phyloP scores from a whole-genome alignment of 2,329 filamentous ascomycete genomes.

The Pseudocercospora cruenta region DNA sequence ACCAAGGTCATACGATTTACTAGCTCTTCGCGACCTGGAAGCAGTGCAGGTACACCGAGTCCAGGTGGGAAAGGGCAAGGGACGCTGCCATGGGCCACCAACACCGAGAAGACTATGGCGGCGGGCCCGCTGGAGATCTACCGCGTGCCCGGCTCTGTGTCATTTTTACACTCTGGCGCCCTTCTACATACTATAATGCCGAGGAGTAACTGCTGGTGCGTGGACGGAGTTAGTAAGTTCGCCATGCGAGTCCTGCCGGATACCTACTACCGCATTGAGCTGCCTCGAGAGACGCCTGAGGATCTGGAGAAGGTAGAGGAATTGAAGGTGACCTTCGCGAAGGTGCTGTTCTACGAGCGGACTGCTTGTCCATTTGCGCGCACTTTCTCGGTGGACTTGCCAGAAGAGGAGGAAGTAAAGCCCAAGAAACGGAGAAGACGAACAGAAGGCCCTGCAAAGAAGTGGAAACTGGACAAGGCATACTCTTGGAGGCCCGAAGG shows the following conservation, averaged over 20 bases:
- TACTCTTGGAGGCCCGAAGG: slow-evolving; percentile 51
- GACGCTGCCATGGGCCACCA: slow-evolving; percentile 72
- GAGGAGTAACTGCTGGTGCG: slow-evolving; percentile 91
- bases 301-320: slow-evolving; percentile 67
- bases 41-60: slow-evolving; percentile 23
- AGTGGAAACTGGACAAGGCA: slow-evolving; percentile 52
- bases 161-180: slow-evolving; percentile 83
- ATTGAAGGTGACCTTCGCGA: slow-evolving; percentile 70
- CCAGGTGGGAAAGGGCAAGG: slow-evolving; percentile 40
- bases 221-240: slow-evolving; percentile 81
- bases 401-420: slow-evolving; percentile 66
- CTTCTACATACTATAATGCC: slow-evolving; percentile 85
- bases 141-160: slow-evolving; percentile 80
- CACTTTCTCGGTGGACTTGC: slow-evolving; percentile 73
- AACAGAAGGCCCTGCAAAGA: slow-evolving; percentile 61
- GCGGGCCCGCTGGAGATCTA: slow-evolving; percentile 82
- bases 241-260: slow-evolving; percentile 83
- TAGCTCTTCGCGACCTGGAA: slow-evolving; percentile 38
- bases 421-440: slow-evolving; percentile 68
- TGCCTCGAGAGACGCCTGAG: slow-evolving; percentile 67
- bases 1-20: slow-evolving; percentile 73
- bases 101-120: slow-evolving; percentile 80
- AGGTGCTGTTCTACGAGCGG: slow-evolving; percentile 81
- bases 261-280: slow-evolving; percentile 87
- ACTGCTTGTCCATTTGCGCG: slow-evolving; percentile 84